These are phyloP conservation scores for Papilionanthe hybrid DNA, from an alignment of 116 monocot species.

Conservation along the genomic window DNA sequence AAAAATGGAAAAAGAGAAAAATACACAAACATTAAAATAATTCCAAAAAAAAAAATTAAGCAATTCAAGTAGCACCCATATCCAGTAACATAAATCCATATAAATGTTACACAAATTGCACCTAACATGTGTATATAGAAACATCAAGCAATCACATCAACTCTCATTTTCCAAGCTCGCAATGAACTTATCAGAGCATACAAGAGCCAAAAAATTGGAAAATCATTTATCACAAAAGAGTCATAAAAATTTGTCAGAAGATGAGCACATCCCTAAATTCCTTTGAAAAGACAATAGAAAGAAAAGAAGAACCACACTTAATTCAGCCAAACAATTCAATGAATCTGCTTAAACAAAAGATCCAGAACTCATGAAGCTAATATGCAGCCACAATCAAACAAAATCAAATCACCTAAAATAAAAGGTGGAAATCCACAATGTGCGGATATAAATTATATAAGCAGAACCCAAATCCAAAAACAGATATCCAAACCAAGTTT, in stretches of 20 bases:
- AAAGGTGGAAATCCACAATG: background rate
- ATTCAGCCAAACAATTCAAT: background rate
- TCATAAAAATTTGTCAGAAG: no score
- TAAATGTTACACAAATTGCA: no score
- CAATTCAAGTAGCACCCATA: background rate
- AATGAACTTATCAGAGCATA: background rate
- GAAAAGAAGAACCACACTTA: no score
- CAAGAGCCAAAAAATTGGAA: background rate
- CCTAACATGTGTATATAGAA: no score
- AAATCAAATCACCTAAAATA: background rate
- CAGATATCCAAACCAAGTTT: background rate
- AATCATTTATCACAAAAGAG: background rate
- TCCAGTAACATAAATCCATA: background rate
- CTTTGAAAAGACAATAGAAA: no score
- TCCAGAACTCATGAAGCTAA: background rate
- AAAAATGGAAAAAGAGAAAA: background rate
- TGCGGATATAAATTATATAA: background rate
- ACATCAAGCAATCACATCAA: no score
- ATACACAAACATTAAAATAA: background rate
- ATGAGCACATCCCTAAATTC: no score
- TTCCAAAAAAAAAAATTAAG: background rate
- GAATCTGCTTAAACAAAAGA: background rate
- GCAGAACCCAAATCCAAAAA: background rate
- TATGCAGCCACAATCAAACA: no score
- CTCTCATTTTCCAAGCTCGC: background rate